Conservation (phyloP, 495 filamentous ascomycete genomes). For the Darksidea phi region DNA sequence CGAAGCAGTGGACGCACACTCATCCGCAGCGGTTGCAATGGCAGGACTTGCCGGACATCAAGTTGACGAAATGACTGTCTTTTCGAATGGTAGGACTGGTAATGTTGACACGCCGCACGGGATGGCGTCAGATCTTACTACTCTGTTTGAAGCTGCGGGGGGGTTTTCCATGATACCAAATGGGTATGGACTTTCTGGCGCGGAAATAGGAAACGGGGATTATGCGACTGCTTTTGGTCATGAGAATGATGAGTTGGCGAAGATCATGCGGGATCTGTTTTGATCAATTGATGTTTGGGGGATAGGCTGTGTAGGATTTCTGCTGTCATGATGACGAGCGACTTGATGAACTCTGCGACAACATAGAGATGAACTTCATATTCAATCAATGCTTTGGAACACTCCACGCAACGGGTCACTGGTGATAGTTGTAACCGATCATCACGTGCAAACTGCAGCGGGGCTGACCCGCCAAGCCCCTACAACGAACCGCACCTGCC, state of each 20-base stretch:
- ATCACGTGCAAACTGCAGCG: too few relatives aligned
- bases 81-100: constrained; percentile 43
- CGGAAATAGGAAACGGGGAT: constrained; percentile 49
- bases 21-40: constrained; percentile 69
- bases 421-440: too few relatives aligned
- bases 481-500: too few relatives aligned
- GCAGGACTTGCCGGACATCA: constrained; percentile 69
- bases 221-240: constrained; percentile 54
- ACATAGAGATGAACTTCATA: not conserved
- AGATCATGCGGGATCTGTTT: constrained; percentile 65
- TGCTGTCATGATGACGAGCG: not conserved
- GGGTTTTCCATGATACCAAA: constrained; percentile 51
- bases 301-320: not conserved
- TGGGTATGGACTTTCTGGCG: constrained; percentile 22
- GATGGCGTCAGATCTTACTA: constrained; percentile 64
- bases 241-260: constrained; percentile 60
- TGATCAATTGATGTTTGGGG: constrained; percentile 38
- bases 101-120: constrained; percentile 43
- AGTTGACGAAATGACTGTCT: constrained; percentile 59
- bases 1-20: constrained; percentile 55
- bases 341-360: not conserved
- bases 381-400: too few relatives aligned
- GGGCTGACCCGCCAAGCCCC: too few relatives aligned
- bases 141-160: constrained; percentile 69
- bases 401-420: too few relatives aligned